Evolutionary conservation across 2,329 filamentous ascomycete genomes (phyloP).

Genomic region (Paracamarosporium sp.): DNA sequence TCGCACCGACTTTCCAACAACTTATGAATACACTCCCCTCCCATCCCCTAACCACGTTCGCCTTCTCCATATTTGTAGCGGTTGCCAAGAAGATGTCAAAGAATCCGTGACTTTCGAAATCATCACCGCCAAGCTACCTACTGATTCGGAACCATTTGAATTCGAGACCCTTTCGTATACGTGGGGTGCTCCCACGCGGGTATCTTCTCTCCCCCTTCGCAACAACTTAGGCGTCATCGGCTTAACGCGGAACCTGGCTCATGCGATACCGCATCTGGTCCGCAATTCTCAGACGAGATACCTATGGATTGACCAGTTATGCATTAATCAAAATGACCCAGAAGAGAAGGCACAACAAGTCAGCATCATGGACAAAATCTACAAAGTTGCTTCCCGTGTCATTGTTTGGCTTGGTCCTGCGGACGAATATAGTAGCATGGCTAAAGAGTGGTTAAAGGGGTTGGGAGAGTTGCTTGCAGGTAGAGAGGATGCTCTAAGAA

Average conservation of each 20-base stretch:
- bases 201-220: conserved; percentile 12
- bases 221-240: conserved; percentile 14
- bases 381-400: conserved; percentile 22
- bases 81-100: not conserved
- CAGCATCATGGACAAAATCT: conserved; percentile 45
- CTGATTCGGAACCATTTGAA: not conserved
- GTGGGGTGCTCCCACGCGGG: conserved; percentile 18
- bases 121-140: conserved; percentile 15
- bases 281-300: conserved; percentile 12
- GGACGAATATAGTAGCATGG: conserved; percentile 7
- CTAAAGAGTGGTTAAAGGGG: conserved; percentile 5
- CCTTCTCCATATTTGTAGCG: conserved; percentile 4
- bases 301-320: conserved; percentile 37
- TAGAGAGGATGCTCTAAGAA: conserved; percentile 1
- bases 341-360: conserved; percentile 41
- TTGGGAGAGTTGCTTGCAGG: conserved; percentile 9
- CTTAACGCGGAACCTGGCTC: conserved; percentile 26
- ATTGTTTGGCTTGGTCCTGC: conserved; percentile 26
- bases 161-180: conserved; percentile 29
- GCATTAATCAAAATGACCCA: conserved; percentile 43
- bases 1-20: conserved; percentile 3
- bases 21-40: conserved; percentile 13
- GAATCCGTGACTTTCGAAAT: not conserved
- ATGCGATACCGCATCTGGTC: conserved; percentile 23
- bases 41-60: conserved; percentile 9